Conservation (phyloP, 2,329 filamentous ascomycete genomes). For the Hypomyces perniciosus region DNA sequence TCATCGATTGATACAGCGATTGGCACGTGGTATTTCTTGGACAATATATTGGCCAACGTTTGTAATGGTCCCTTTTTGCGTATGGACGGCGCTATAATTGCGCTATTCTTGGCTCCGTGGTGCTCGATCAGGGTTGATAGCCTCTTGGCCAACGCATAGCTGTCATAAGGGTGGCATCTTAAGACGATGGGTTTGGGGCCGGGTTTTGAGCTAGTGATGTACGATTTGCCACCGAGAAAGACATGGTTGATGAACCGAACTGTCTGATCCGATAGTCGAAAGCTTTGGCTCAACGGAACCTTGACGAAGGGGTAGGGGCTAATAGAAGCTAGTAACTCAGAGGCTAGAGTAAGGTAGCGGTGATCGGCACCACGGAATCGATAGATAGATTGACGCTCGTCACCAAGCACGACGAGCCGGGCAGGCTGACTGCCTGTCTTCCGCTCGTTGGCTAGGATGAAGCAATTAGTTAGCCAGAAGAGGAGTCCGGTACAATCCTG, state of each 20-base stretch:
- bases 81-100: constrained; percentile 1
- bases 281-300: constrained; percentile 15
- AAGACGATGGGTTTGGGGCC: constrained; percentile 25
- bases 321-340: constrained; percentile 5
- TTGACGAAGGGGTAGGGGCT: background rate
- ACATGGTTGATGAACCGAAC: constrained; percentile 22
- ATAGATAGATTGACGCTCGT: constrained; percentile 27
- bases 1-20: background rate
- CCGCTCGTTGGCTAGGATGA: constrained; percentile 20
- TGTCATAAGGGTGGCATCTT: constrained; percentile 12
- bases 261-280: constrained; percentile 21
- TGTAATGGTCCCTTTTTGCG: background rate
- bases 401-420: constrained; percentile 24
- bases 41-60: background rate
- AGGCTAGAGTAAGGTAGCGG: constrained; percentile 22
- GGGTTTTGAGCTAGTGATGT: constrained; percentile 23
- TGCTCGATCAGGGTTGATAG: background rate
- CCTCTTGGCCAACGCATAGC: constrained; percentile 10
- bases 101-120: constrained; percentile 1
- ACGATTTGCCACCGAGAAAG: constrained; percentile 22
- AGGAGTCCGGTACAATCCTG: constrained; percentile 25
- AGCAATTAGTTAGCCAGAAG: constrained; percentile 22
- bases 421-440: constrained; percentile 13
- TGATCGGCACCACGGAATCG: constrained; percentile 23
- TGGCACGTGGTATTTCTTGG: background rate